These are phyloP conservation scores for Suhomyces kilbournensis DNA, from an alignment of 805 yeast genomes.

Conservation along the genomic window DNA sequence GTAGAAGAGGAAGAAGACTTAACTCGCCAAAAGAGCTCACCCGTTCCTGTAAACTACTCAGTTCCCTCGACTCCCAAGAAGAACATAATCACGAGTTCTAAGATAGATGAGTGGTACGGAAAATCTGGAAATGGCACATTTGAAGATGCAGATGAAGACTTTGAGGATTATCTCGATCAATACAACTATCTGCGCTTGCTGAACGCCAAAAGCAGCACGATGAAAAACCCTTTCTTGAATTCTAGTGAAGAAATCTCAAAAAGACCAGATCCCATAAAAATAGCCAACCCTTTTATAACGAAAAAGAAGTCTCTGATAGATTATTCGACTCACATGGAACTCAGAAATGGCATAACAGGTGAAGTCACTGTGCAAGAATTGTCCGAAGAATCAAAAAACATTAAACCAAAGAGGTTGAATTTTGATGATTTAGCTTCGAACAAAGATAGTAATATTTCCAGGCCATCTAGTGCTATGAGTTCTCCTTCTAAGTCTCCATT, in stretches of 20 bases:
- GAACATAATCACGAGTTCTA: conserved; percentile 4
- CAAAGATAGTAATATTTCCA: background rate
- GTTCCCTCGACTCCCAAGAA: conserved; percentile 6
- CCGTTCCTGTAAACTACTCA: background rate
- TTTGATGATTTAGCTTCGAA: conserved; percentile 16
- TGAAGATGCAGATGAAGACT: conserved; percentile 7
- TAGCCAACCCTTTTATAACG: conserved; percentile 2
- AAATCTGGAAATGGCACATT: conserved; percentile 3
- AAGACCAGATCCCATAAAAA: background rate
- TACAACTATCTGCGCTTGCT: background rate
- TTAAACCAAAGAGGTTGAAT: conserved; percentile 38
- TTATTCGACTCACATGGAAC: conserved; percentile 38
- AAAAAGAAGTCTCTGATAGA: conserved; percentile 12
- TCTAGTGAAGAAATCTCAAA: background rate
- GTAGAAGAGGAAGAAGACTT: background rate
- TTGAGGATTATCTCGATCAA: background rate
- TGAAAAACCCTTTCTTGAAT: background rate
- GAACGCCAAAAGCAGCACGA: background rate
- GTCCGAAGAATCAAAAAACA: conserved; percentile 25
- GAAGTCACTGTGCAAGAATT: conserved; percentile 28
- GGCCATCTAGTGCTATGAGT: background rate
- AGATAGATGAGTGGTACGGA: conserved; percentile 8
- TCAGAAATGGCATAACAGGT: conserved; percentile 42
- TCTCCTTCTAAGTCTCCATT: background rate
- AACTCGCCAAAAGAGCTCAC: background rate